Base-by-base conservation (phyloP, 495 filamentous ascomycete genomes). In the Aspergillus saccharolyticus region DNA sequence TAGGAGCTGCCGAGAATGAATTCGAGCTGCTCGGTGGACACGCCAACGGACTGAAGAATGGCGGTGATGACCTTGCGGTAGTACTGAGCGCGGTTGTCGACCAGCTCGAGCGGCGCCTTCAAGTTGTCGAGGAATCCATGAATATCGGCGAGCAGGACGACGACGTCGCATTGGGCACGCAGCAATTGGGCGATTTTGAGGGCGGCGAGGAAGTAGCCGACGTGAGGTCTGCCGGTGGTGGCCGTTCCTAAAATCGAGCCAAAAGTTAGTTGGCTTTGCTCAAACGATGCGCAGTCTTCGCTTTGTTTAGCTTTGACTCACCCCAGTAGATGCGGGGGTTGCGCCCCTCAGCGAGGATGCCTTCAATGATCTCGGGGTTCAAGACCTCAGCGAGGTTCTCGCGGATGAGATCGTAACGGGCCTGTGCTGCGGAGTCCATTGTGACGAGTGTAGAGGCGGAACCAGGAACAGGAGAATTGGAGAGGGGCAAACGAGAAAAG, bases 171-270 rank as follows among this genome's bases (percentile, higher is more conserved):
- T 18, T 89, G 91, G 20, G 94, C 91, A 30, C 78, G 78, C 3
- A 98, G 84, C 59, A 96, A 83, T 64, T 98, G 85, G 30, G 91
- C 92, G 63, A 97, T 85, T 72, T 97, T 97, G 58, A 96, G 20
- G 0, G 64, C 58, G 15, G 64, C 39, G 1, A 93, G 87, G 56
- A 93, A 90, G 79, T 97, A 97, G 43, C 90, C 88, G 62, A 80
- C 84, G 62, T 95, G 90, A 14, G 89, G 90, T 59, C 81, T 74
- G 0, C 91, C 92, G 3, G 88, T 92, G 5, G 90, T 90, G 19
- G 89, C 89, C 14, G 89, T 94, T 50, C 88, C 84, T 83, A 42
- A 33, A 56, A 53, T 53, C 33, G 14, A 39, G 4, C 65, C 22
- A 22, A 53, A 58, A 63, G 42, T 63, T 58, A 59, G 18, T 19